Evolutionary conservation across 2,329 filamentous ascomycete genomes (phyloP).

Genomic region (Trichoderma koningii): DNA sequence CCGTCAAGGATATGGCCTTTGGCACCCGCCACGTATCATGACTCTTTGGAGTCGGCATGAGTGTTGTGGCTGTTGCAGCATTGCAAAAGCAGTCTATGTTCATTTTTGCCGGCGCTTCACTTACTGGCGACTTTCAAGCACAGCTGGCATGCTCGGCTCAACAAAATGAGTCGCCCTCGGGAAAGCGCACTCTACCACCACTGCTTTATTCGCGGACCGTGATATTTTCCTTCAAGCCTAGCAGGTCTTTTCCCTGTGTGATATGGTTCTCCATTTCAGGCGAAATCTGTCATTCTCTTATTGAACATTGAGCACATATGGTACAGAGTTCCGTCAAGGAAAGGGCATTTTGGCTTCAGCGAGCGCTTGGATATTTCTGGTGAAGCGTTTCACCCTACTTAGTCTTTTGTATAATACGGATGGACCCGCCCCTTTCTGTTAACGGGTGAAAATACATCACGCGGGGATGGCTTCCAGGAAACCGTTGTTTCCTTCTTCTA

Average conservation of each 20-base stretch:
- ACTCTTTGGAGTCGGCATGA: not conserved
- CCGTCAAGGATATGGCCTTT: not conserved
- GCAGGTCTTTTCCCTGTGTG: not conserved
- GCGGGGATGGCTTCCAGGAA: not conserved
- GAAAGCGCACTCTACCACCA: not conserved
- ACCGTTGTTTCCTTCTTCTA: not conserved
- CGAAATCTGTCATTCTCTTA: slow-evolving; percentile 7
- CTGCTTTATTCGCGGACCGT: not conserved
- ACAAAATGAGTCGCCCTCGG: not conserved
- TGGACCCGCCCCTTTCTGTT: not conserved
- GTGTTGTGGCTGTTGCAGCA: not conserved
- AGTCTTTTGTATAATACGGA: slow-evolving; percentile 12
- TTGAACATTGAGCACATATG: not conserved
- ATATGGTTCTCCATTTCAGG: not conserved
- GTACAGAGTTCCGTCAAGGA: slow-evolving; percentile 1
- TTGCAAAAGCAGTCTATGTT: not conserved
- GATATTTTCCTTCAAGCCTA: not conserved
- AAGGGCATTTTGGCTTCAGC: slow-evolving; percentile 19
- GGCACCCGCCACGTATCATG: not conserved
- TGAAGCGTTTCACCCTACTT: slow-evolving; percentile 13
- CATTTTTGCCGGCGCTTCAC: not conserved
- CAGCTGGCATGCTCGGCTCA: not conserved
- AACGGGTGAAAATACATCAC: not conserved
- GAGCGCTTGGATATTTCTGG: slow-evolving; percentile 14
- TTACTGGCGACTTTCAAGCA: not conserved